Evolutionary conservation across 176 grass and related monocot species (phyloP).

Genomic region (Paspalum vaginatum): DNA sequence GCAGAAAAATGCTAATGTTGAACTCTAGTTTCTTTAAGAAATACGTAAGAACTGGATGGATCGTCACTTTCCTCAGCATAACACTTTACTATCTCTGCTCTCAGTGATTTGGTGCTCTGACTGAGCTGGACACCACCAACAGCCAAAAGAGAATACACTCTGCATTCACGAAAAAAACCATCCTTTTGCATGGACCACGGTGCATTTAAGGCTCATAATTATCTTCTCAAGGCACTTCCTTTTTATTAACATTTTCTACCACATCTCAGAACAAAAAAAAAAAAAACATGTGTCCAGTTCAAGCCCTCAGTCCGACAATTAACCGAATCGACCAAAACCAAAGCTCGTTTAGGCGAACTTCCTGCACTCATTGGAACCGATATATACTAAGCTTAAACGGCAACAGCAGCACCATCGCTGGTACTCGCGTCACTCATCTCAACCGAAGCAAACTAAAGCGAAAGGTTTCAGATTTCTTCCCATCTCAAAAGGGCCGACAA

Average conservation of each 20-base stretch:
- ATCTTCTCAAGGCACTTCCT: background rate
- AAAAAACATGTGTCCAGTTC: background rate
- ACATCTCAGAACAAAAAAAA: background rate
- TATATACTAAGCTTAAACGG: background rate
- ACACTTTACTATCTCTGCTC: conserved; percentile 4
- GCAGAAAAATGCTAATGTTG: background rate
- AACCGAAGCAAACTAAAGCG: background rate
- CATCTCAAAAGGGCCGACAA: background rate
- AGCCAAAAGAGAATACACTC: background rate
- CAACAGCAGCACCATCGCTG: conserved; percentile 16
- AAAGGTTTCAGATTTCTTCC: background rate
- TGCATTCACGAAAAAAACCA: background rate
- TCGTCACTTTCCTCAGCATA: background rate
- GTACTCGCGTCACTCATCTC: background rate
- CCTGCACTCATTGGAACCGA: background rate
- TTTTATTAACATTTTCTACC: background rate
- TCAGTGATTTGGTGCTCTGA: conserved; percentile 21
- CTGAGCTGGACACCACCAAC: background rate
- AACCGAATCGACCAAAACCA: background rate
- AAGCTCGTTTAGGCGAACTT: background rate
- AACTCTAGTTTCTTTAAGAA: background rate
- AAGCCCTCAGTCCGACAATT: background rate
- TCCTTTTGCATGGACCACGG: conserved; percentile 1
- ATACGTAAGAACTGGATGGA: background rate
- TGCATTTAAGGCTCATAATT: conserved; percentile 17